Evolutionary conservation across 164 flowering plant genomes (phyloP).

Genomic region (Vitis labrusca): DNA sequence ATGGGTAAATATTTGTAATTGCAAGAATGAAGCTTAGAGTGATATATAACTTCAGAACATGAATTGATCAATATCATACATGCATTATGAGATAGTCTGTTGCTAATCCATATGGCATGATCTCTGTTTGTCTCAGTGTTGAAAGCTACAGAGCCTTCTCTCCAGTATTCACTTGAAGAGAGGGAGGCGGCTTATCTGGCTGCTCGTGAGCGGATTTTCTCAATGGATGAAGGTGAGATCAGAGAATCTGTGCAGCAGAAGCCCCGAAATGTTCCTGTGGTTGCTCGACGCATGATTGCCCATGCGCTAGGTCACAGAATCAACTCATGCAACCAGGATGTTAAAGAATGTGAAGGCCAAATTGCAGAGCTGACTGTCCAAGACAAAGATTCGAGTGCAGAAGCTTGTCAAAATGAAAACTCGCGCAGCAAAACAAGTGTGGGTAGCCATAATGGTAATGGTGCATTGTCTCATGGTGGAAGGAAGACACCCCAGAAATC

Average conservation of each 20-base stretch:
- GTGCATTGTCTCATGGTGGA: conserved; percentile 10
- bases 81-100: too few species aligned
- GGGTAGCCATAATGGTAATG: neutral
- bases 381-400: conserved; percentile 12
- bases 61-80: too few species aligned
- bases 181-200: conserved; percentile 86
- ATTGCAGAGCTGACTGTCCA: conserved; percentile 8
- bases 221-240: conserved; percentile 36
- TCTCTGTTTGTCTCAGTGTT: conserved; percentile 32
- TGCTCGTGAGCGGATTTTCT: conserved; percentile 83
- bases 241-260: conserved; percentile 43
- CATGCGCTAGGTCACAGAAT: conserved; percentile 83
- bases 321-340: conserved; percentile 18
- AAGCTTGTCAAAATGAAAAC: conserved; percentile 14
- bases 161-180: conserved; percentile 50
- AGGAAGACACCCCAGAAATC: conserved; percentile 15
- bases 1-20: too few species aligned
- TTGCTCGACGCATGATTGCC: conserved; percentile 93
- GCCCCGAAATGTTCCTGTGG: conserved; percentile 72
- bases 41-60: too few species aligned
- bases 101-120: neutral
- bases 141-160: conserved; percentile 20
- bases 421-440: conserved; percentile 1
- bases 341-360: conserved; percentile 1
- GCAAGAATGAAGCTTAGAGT: too few species aligned